phyloP scores from a whole-genome alignment of 768 basidiomycete genomes.

The Leccinum truebloodii region DNA sequence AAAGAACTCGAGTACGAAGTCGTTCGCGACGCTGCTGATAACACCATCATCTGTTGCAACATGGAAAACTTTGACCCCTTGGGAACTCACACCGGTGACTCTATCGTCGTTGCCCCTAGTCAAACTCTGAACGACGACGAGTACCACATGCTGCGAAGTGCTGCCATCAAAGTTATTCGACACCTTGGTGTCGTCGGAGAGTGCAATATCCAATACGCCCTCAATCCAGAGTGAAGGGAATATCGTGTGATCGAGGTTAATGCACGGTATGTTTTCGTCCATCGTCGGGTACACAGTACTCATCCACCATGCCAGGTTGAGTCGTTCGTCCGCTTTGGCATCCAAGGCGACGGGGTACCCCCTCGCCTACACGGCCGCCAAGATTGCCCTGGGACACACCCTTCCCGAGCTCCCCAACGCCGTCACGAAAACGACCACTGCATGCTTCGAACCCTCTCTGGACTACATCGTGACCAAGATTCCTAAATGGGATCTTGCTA shows the following conservation, averaged over 20 bases:
- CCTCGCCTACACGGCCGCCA: slow-evolving; percentile 97
- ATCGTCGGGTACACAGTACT: not conserved
- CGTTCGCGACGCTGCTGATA: slow-evolving; percentile 96
- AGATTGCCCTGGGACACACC: slow-evolving; percentile 96
- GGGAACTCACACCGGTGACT: slow-evolving; percentile 98
- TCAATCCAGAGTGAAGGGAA: slow-evolving; percentile 89
- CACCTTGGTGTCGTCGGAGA: slow-evolving; percentile 92
- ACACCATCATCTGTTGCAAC: slow-evolving; percentile 99
- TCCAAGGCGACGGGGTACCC: slow-evolving; percentile 99
- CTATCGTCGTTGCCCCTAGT: slow-evolving; percentile 98
- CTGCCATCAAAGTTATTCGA: slow-evolving; percentile 93
- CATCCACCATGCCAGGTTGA: slow-evolving; percentile 44
- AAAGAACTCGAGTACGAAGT: slow-evolving; percentile 99
- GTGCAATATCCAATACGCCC: slow-evolving; percentile 98
- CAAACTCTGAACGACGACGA: slow-evolving; percentile 97
- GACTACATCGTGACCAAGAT: slow-evolving; percentile 99
- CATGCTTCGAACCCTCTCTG: slow-evolving; percentile 97
- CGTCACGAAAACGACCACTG: slow-evolving; percentile 98
- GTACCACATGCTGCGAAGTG: slow-evolving; percentile 98
- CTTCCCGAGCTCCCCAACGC: slow-evolving; percentile 98
- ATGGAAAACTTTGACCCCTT: slow-evolving; percentile 99
- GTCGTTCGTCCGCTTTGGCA: slow-evolving; percentile 91
- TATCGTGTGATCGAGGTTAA: slow-evolving; percentile 99
- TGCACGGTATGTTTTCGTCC: slow-evolving; percentile 56
- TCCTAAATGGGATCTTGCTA: slow-evolving; percentile 99